Percentiles rank a stretch among this genome's conserved stretches.
These are phyloP conservation scores for Cutaneotrichosporon curvatum DNA, from an alignment of 1,284 basidiomycete genomes.

Conservation along the genomic window DNA sequence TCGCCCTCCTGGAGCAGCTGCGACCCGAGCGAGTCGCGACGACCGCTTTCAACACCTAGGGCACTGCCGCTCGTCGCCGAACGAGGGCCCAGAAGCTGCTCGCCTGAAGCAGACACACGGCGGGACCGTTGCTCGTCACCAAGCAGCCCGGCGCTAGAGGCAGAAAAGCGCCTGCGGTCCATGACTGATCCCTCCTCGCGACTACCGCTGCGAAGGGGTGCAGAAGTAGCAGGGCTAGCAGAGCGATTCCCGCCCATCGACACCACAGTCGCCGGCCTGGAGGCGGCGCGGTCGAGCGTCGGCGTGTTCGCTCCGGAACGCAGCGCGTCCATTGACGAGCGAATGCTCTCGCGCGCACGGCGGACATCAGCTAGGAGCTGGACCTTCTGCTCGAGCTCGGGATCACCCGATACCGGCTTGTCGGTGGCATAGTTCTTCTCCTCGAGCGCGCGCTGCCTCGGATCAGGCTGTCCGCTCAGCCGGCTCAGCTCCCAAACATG, in stretches of 20 bases:
- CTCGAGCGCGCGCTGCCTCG: constrained; percentile 12
- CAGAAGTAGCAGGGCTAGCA: too few species aligned
- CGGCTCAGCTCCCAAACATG: not conserved
- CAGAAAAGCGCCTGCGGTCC: too few species aligned
- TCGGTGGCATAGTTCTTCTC: not conserved
- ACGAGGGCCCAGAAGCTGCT: too few species aligned
- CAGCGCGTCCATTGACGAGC: constrained; percentile 34
- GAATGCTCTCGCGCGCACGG: constrained; percentile 32
- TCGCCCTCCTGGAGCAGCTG: too few species aligned
- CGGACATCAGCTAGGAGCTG: constrained; percentile 40
- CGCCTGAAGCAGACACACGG: too few species aligned
- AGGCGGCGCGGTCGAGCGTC: not conserved
- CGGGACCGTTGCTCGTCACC: not conserved
- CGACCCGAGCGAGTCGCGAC: too few species aligned
- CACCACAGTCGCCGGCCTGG: not conserved
- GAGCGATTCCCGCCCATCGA: constrained; percentile 2
- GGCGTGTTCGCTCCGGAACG: constrained; percentile 8
- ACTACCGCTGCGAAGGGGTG: too few species aligned
- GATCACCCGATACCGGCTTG: constrained; percentile 10
- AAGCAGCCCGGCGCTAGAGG: not conserved
- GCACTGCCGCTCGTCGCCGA: too few species aligned
- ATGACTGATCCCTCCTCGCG: too few species aligned
- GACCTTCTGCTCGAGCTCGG: constrained; percentile 35
- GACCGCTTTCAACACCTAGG: too few species aligned
- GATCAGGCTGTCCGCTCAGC: not conserved